phyloP scores from a whole-genome alignment of 257 asterid genomes.

The Scutellaria galericulata region DNA sequence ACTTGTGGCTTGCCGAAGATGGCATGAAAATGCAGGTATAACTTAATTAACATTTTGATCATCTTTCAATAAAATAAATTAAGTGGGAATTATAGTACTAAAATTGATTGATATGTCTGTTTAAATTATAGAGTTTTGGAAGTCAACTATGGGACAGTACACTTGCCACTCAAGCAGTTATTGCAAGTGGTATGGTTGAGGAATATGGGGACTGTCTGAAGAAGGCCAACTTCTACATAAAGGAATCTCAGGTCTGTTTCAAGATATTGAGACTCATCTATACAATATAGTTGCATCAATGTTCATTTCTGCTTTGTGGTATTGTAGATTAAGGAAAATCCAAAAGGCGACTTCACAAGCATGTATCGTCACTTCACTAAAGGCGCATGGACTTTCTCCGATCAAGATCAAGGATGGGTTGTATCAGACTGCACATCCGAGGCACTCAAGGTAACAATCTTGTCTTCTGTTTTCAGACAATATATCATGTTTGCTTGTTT shows the following conservation, averaged over 20 bases:
- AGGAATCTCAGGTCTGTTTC: constrained; percentile 71
- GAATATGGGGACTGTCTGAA: constrained; percentile 75
- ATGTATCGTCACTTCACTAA: constrained; percentile 80
- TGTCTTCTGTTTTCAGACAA: neutral
- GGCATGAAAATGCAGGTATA: constrained; percentile 87
- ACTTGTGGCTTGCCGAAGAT: constrained; percentile 87
- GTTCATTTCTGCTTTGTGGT: neutral
- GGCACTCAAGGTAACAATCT: constrained; percentile 54
- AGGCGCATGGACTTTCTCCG: constrained; percentile 87
- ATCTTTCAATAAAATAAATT: neutral
- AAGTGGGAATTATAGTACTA: neutral
- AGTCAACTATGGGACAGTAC: constrained; percentile 77
- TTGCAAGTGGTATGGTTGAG: constrained; percentile 76
- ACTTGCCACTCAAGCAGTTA: constrained; percentile 73
- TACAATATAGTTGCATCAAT: neutral
- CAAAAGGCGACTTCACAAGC: constrained; percentile 56
- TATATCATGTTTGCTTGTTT: neutral
- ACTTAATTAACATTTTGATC: no score
- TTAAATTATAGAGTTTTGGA: constrained; percentile 62
- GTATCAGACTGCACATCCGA: constrained; percentile 83
- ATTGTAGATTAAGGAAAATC: constrained; percentile 61
- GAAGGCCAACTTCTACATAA: constrained; percentile 73
- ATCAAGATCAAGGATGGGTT: constrained; percentile 86
- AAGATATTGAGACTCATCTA: neutral
- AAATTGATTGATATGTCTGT: neutral